Percentiles rank a stretch among this genome's conserved stretches.
phyloP scores from a whole-genome alignment of 1,284 basidiomycete species.

The Pyrrhoderma noxium region DNA sequence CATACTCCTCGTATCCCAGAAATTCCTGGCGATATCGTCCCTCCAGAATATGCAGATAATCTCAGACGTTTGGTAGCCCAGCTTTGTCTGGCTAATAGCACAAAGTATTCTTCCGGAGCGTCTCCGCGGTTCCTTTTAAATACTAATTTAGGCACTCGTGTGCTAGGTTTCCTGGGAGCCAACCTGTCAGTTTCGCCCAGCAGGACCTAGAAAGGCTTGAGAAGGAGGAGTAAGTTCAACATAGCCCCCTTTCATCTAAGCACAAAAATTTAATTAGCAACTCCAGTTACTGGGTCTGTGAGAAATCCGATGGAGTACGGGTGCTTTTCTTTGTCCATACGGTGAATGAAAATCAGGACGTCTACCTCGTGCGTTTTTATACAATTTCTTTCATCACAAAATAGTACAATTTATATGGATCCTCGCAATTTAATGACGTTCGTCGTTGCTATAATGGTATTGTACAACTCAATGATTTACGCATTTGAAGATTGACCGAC shows the following conservation, averaged over 20 bases:
- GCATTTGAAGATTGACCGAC: constrained; percentile 81
- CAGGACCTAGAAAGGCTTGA: constrained; percentile 72
- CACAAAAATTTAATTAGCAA: background rate
- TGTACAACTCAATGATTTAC: background rate
- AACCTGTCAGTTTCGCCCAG: constrained; percentile 82
- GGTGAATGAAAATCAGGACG: constrained; percentile 61
- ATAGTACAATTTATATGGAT: too few species aligned
- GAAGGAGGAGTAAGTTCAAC: constrained; percentile 59
- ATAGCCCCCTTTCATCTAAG: background rate
- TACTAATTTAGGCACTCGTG: background rate
- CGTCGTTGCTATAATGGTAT: background rate
- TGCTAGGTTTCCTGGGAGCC: constrained; percentile 83
- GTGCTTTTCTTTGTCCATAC: constrained; percentile 84
- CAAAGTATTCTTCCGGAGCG: constrained; percentile 6
- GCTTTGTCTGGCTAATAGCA: constrained; percentile 51
- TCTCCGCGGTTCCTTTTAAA: background rate
- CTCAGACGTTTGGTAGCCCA: constrained; percentile 54
- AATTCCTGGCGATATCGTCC: constrained; percentile 53
- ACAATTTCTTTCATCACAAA: background rate
- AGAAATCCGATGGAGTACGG: constrained; percentile 97
- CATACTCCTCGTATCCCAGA: constrained; percentile 49
- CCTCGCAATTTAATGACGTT: background rate
- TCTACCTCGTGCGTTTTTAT: constrained; percentile 64
- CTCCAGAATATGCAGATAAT: constrained; percentile 50
- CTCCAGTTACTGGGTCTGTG: constrained; percentile 94